Conservation (phyloP, 495 filamentous ascomycete species). For the Xylaria intraflava region DNA sequence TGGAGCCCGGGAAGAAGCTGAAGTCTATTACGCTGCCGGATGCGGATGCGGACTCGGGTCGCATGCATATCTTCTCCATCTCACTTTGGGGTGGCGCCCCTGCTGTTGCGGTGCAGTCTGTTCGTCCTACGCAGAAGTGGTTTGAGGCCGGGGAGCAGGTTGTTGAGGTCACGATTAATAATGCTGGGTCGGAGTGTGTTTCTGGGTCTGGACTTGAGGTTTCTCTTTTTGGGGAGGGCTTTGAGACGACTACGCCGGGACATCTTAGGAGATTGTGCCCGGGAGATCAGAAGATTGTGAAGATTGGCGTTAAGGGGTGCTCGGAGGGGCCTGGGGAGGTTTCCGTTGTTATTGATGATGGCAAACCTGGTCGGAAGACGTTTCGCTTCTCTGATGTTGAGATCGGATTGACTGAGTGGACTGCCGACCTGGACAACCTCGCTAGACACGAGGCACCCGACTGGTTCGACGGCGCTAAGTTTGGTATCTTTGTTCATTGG, state of each 20-base stretch:
- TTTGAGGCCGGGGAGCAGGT: slow-evolving; percentile 40
- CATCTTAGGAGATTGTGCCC: slow-evolving; percentile 44
- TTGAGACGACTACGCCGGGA: slow-evolving; percentile 33
- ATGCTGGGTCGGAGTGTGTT: slow-evolving; percentile 39
- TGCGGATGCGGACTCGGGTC: slow-evolving; percentile 20
- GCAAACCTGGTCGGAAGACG: neutral
- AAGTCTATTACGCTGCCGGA: slow-evolving; percentile 36
- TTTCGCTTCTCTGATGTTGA: slow-evolving; percentile 11
- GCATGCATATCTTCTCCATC: slow-evolving; percentile 42
- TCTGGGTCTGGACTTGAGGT: slow-evolving; percentile 33
- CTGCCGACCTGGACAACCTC: slow-evolving; percentile 25
- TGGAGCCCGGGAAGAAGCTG: slow-evolving; percentile 43
- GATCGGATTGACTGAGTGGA: slow-evolving; percentile 27
- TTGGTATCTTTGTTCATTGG: slow-evolving; percentile 55
- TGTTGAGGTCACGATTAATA: slow-evolving; percentile 47
- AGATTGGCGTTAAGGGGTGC: slow-evolving; percentile 36
- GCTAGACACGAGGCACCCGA: slow-evolving; percentile 43
- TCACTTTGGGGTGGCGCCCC: slow-evolving; percentile 21
- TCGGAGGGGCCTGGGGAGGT: slow-evolving; percentile 13
- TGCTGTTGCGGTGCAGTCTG: slow-evolving; percentile 39
- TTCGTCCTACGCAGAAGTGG: slow-evolving; percentile 47
- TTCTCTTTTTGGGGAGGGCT: slow-evolving; percentile 29
- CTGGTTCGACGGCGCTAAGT: slow-evolving; percentile 51
- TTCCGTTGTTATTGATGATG: slow-evolving; percentile 8
- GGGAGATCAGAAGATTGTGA: slow-evolving; percentile 45